A percentile compares a stretch with the other conserved stretches of the same genome.
Conservation (phyloP, 2,329 filamentous ascomycete genomes). For the Fusarium duplospermum region DNA sequence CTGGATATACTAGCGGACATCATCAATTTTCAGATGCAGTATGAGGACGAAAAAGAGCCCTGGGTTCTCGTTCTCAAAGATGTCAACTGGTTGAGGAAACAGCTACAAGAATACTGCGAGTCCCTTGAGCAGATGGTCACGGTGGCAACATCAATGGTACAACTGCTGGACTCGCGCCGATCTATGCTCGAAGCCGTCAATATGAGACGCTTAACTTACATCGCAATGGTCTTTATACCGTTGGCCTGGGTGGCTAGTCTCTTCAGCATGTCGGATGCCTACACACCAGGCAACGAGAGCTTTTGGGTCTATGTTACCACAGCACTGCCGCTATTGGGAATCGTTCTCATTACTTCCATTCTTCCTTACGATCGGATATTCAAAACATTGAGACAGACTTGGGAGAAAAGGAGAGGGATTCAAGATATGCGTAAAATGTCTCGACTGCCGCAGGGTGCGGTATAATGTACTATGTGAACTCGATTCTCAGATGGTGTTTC, state of each 20-base stretch:
- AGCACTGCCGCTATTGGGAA: not conserved
- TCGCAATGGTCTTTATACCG: accelerated
- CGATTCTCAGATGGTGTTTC: no score
- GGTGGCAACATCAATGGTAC: not conserved
- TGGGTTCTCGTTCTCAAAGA: accelerated
- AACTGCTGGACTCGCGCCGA: not conserved
- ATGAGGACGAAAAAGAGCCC: accelerated
- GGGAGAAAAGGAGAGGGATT: not conserved
- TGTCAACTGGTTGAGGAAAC: accelerated
- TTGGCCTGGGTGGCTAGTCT: not conserved
- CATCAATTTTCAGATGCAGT: accelerated
- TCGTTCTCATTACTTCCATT: not conserved
- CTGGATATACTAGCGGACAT: accelerated
- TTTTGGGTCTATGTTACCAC: not conserved
- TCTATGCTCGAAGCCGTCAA: not conserved
- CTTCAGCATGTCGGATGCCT: not conserved
- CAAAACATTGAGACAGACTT: no score
- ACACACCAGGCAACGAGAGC: accelerated
- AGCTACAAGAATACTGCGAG: not conserved
- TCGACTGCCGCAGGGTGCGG: not conserved
- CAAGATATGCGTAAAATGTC: no score
- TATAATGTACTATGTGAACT: not conserved
- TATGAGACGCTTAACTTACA: not conserved
- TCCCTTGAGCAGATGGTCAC: not conserved
- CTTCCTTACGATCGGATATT: not conserved